Evolutionary conservation across 805 yeast species (phyloP).

Genomic region (Candida rishiriensis): DNA sequence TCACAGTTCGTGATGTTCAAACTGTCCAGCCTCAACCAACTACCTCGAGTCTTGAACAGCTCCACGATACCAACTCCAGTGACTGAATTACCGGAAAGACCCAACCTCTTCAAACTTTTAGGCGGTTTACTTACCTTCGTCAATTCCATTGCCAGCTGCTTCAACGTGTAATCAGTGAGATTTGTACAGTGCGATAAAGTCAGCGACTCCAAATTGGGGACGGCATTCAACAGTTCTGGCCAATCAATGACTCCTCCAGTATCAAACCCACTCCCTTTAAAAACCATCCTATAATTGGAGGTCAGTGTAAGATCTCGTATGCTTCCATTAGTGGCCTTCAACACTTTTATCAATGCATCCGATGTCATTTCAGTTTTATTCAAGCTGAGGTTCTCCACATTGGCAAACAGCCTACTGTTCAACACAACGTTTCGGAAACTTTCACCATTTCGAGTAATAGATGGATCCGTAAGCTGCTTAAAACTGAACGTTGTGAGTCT

Average conservation of each 20-base stretch:
- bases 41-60: constrained; percentile 19
- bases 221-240: constrained; percentile 5
- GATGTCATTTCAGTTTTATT: not conserved
- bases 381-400: too few relatives aligned
- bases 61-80: constrained; percentile 22
- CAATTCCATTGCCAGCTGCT: constrained; percentile 10
- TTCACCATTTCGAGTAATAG: too few relatives aligned
- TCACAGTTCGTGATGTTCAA: constrained; percentile 7
- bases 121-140: constrained; percentile 2
- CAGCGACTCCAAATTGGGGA: constrained; percentile 14
- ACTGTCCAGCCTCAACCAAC: constrained; percentile 13
- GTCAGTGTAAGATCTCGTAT: constrained; percentile 8
- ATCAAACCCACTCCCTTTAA: constrained; percentile 14
- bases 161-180: constrained; percentile 17
- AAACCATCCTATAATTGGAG: constrained; percentile 12
- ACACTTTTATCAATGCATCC: constrained; percentile 8
- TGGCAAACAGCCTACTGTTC: too few relatives aligned
- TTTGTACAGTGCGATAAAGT: constrained; percentile 15
- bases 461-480: too few relatives aligned
- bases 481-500: too few relatives aligned
- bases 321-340: constrained; percentile 6
- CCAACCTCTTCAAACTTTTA: constrained; percentile 6
- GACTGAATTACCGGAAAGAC: constrained; percentile 19
- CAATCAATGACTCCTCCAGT: constrained; percentile 9
- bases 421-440: too few relatives aligned